Conservation (phyloP, 164 flowering plant species). For the Houttuynia cordata region DNA sequence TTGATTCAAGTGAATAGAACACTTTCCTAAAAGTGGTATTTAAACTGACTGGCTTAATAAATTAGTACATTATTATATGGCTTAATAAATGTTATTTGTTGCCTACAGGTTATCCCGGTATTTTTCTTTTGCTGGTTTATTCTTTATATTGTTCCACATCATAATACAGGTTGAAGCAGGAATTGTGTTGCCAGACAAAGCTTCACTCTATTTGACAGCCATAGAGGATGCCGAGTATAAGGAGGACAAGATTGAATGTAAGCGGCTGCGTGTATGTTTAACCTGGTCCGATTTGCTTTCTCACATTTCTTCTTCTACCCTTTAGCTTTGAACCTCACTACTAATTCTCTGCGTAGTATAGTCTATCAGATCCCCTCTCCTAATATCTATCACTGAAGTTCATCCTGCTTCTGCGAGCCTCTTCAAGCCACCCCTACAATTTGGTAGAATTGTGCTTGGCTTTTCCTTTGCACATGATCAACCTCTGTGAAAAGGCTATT, state of each 20-base stretch:
- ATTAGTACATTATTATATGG: no score
- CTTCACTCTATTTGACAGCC: conserved; percentile 83
- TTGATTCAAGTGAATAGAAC: no score
- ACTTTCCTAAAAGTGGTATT: no score
- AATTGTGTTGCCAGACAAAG: conserved; percentile 77
- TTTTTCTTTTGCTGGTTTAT: neutral
- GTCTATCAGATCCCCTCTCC: no score
- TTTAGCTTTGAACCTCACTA: neutral
- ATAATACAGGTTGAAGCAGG: conserved; percentile 54
- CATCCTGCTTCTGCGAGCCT: no score
- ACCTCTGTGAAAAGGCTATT: no score
- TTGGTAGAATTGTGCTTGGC: no score
- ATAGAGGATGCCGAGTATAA: conserved; percentile 98
- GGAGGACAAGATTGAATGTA: conserved; percentile 96
- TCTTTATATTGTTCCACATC: neutral
- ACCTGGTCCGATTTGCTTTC: neutral
- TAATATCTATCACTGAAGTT: no score
- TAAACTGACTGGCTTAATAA: no score
- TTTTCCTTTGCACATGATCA: no score
- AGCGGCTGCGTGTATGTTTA: conserved; percentile 11
- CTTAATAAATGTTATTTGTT: no score
- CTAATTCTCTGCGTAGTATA: neutral
- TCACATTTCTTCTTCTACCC: neutral
- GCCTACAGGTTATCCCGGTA: neutral
- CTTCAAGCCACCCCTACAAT: no score